Evolutionary conservation across 2,329 filamentous ascomycete species (phyloP).

Genomic region (Exophiala calicioides): DNA sequence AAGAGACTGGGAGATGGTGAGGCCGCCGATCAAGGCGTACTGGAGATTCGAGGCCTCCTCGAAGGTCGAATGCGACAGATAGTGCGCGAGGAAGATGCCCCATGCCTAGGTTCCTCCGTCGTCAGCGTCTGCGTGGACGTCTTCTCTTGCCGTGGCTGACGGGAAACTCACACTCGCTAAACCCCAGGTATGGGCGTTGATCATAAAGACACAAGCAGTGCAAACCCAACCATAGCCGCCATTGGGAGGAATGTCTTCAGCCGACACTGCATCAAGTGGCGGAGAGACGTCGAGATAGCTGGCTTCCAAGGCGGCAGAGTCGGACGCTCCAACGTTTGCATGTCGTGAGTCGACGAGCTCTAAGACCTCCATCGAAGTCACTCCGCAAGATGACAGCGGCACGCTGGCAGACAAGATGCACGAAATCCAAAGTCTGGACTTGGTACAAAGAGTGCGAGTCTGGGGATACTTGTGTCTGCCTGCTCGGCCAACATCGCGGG

Average conservation of each 20-base stretch:
- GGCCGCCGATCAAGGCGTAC: constrained; percentile 36
- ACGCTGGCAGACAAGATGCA: neutral
- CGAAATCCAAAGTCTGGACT: too few relatives aligned
- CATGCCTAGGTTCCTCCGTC: constrained; percentile 33
- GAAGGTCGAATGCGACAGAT: constrained; percentile 37
- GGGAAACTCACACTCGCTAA: constrained; percentile 27
- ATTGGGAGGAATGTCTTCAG: constrained; percentile 23
- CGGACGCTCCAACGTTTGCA: too few relatives aligned
- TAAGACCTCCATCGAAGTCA: too few relatives aligned
- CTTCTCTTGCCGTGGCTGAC: neutral
- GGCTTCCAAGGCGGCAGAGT: too few relatives aligned
- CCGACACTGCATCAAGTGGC: constrained; percentile 16
- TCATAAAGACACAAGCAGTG: constrained; percentile 31
- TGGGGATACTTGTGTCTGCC: too few relatives aligned
- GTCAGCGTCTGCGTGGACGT: too few relatives aligned
- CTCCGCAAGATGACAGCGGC: too few relatives aligned
- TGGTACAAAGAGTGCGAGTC: too few relatives aligned
- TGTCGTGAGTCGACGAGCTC: constrained; percentile 5
- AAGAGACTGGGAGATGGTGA: constrained; percentile 32
- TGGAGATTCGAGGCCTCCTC: constrained; percentile 31
- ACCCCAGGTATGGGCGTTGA: constrained; percentile 38
- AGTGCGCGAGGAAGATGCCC: constrained; percentile 47
- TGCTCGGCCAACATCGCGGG: too few relatives aligned
- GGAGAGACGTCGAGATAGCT: constrained; percentile 1
- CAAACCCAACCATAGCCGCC: constrained; percentile 39